Conservation (phyloP, 164 flowering plant species). For the Pachysandra terminalis region DNA sequence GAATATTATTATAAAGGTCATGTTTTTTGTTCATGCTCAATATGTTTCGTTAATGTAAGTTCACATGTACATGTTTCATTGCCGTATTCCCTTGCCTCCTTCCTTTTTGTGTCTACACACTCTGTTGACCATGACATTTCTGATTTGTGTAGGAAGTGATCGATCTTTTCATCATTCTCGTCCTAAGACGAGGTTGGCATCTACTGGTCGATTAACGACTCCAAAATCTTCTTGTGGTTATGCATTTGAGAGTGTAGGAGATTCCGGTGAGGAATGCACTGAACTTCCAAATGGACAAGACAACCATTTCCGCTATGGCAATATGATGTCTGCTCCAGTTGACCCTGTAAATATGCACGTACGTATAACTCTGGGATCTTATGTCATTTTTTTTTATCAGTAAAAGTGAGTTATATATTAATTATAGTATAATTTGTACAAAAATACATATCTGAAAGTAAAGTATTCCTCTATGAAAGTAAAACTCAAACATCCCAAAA, state of each 20-base stretch:
- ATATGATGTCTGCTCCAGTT: constrained; percentile 12
- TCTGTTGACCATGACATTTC: background rate
- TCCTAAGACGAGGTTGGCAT: constrained; percentile 29
- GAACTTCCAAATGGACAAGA: constrained; percentile 33
- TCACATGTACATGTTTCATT: background rate
- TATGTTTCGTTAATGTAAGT: background rate
- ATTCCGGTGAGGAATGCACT: constrained; percentile 54
- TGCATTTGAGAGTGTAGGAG: constrained; percentile 41
- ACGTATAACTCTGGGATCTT: background rate
- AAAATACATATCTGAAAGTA: no score
- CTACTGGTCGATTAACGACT: constrained; percentile 36
- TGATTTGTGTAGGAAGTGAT: constrained; percentile 35
- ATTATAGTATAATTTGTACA: no score
- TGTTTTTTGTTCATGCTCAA: background rate
- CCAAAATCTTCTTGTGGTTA: constrained; percentile 38
- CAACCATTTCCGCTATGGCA: constrained; percentile 15
- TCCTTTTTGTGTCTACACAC: background rate
- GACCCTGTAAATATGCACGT: constrained; percentile 5
- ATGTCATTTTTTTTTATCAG: no score
- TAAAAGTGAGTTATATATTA: no score
- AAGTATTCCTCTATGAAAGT: no score
- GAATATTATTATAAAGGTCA: background rate
- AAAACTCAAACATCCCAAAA: no score
- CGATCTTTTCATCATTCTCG: constrained; percentile 22
- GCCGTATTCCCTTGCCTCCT: no score